phyloP scores from a whole-genome alignment of 2,329 filamentous ascomycete species.

The Endothia cerciana region DNA sequence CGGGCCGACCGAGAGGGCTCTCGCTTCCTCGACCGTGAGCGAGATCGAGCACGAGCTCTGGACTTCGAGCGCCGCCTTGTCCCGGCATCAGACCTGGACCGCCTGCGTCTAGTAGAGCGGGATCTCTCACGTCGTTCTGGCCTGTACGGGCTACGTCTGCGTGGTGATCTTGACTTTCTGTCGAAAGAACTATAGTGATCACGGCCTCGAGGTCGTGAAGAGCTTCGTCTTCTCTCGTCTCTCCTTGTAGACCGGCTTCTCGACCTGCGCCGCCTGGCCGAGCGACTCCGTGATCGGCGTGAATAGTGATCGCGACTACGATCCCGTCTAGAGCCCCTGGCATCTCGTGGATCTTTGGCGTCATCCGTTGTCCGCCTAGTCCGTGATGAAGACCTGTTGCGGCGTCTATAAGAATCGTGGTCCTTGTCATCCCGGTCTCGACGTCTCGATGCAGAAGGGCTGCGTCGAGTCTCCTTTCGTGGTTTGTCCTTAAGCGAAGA shows the following conservation, averaged over 20 bases:
- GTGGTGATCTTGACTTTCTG: conserved; percentile 28
- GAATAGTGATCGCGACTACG: conserved; percentile 34
- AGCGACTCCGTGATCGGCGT: conserved; percentile 35
- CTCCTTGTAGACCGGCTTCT: conserved; percentile 35
- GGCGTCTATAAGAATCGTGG: conserved; percentile 32
- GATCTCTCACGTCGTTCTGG: conserved; percentile 26
- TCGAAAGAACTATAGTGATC: conserved; percentile 33
- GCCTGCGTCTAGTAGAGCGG: conserved; percentile 22
- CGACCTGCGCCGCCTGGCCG: conserved; percentile 35
- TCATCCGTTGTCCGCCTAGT: conserved; percentile 19
- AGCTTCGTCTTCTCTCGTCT: conserved; percentile 36
- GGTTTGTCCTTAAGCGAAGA: conserved; percentile 17
- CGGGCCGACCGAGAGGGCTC: conserved; percentile 25
- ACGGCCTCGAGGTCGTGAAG: conserved; percentile 31
- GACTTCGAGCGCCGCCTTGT: conserved; percentile 22
- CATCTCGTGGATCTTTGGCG: conserved; percentile 18
- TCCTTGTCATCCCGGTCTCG: conserved; percentile 38
- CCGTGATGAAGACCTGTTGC: conserved; percentile 21
- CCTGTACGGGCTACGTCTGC: conserved; percentile 24
- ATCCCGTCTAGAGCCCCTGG: conserved; percentile 38
- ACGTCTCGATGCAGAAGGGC: conserved; percentile 32
- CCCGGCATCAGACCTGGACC: conserved; percentile 22
- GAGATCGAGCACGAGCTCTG: conserved; percentile 21
- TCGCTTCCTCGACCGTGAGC: conserved; percentile 24
- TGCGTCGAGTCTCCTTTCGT: conserved; percentile 19